Percentiles rank a stretch among this genome's conserved stretches.
These are phyloP conservation scores for Dianthus caryophyllus DNA, from an alignment of 148 eudicot species.

Conservation along the genomic window DNA sequence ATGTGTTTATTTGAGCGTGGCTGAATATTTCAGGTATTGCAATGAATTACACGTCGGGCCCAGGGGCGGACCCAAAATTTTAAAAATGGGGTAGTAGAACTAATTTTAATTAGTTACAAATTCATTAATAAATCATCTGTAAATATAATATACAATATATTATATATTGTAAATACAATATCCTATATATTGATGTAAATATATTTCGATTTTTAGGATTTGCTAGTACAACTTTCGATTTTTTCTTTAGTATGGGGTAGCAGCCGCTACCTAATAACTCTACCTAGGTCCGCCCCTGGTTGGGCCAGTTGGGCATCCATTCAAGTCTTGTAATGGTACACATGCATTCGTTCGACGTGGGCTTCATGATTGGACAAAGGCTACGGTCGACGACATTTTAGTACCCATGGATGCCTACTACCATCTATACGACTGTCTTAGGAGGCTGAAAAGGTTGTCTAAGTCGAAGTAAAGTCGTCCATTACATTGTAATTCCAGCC, in stretches of 20 bases:
- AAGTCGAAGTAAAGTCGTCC: slow-evolving; percentile 19
- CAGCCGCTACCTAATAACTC: no score
- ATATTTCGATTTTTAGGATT: no score
- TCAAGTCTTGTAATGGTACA: slow-evolving; percentile 81
- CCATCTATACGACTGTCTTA: slow-evolving; percentile 79
- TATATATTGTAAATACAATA: no score
- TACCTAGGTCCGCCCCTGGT: no score
- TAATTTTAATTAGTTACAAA: no score
- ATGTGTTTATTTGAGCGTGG: not conserved
- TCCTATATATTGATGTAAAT: no score
- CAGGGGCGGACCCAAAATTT: no score
- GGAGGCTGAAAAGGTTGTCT: slow-evolving; percentile 86
- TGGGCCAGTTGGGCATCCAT: slow-evolving; percentile 81
- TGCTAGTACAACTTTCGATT: no score
- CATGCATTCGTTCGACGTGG: slow-evolving; percentile 56
- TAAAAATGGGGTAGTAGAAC: no score
- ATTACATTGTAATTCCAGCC: not conserved
- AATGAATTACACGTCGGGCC: slow-evolving; percentile 94
- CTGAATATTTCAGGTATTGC: slow-evolving; percentile 57
- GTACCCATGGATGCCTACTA: slow-evolving; percentile 68
- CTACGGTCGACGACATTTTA: slow-evolving; percentile 63
- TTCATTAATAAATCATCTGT: no score
- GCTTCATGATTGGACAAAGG: slow-evolving; percentile 73
- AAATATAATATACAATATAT: no score
- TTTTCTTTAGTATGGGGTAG: no score